A percentile compares a stretch with the other conserved stretches of the same genome.
Evolutionary conservation across 805 yeast species (phyloP).

Genomic region (Isabelozyma heimii): DNA sequence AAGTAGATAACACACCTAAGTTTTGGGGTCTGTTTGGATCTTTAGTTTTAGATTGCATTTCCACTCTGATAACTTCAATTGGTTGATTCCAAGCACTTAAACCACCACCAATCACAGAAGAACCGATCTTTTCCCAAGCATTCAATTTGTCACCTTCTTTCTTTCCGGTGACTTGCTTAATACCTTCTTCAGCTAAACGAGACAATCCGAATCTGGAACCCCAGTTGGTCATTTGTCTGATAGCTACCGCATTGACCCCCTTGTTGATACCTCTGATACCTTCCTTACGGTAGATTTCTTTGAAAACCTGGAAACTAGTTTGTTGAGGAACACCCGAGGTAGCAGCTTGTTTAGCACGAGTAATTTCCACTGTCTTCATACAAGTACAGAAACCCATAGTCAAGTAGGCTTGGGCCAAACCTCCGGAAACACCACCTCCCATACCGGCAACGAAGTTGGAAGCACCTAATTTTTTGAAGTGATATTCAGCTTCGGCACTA

Average conservation of each 20-base stretch:
- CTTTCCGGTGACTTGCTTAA: conserved; percentile 64
- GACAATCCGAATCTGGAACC: conserved; percentile 95
- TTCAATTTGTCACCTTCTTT: conserved; percentile 54
- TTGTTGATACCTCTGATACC: conserved; percentile 94
- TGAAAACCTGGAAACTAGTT: conserved; percentile 81
- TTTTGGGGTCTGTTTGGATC: conserved; percentile 97
- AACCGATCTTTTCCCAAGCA: conserved; percentile 77
- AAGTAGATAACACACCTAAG: conserved; percentile 70
- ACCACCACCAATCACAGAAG: conserved; percentile 94
- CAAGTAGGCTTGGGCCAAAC: conserved; percentile 92
- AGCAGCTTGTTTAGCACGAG: conserved; percentile 72
- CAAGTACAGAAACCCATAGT: conserved; percentile 99
- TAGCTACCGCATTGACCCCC: conserved; percentile 99
- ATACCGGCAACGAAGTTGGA: conserved; percentile 79
- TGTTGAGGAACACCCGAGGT: conserved; percentile 63
- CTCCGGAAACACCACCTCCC: conserved; percentile 94
- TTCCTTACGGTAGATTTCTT: conserved; percentile 77
- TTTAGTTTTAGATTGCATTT: conserved; percentile 92
- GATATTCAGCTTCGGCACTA: conserved; percentile 87
- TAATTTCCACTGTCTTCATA: conserved; percentile 98
- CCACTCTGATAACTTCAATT: conserved; percentile 95
- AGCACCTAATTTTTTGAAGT: conserved; percentile 60
- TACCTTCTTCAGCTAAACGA: conserved; percentile 84
- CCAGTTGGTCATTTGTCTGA: conserved; percentile 98
- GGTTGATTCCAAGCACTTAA: conserved; percentile 99